A percentile compares a stretch with the other conserved stretches of the same genome.
Evolutionary conservation across 345 rosid species (phyloP).

Genomic region (Salix viminalis): DNA sequence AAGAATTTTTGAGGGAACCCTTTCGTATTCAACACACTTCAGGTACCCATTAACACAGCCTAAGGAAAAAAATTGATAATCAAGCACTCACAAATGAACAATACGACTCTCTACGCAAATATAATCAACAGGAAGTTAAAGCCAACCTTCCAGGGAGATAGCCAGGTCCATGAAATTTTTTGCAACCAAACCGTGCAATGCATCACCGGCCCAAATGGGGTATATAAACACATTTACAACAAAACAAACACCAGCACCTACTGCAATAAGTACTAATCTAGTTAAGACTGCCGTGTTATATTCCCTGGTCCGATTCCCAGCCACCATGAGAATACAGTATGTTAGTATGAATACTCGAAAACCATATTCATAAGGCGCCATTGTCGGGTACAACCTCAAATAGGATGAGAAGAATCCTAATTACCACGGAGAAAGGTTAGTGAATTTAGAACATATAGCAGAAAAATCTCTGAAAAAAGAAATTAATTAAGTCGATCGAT

Average conservation of each 20-base stretch:
- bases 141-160: constrained; percentile 66
- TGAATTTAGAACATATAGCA: background rate
- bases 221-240: constrained; percentile 51
- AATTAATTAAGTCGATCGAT: no score
- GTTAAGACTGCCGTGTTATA: constrained; percentile 2
- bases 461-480: background rate
- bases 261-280: constrained; percentile 51
- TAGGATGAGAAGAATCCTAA: constrained; percentile 62
- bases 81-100: background rate
- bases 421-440: background rate
- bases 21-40: constrained; percentile 68
- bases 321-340: constrained; percentile 71
- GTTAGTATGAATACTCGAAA: constrained; percentile 84
- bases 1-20: constrained; percentile 76
- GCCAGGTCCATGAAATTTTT: constrained; percentile 71
- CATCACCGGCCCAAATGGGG: constrained; percentile 88
- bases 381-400: constrained; percentile 55
- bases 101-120: background rate
- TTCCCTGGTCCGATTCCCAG: constrained; percentile 42
- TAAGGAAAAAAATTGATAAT: constrained; percentile 6
- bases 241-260: constrained; percentile 66
- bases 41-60: constrained; percentile 80
- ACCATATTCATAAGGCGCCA: constrained; percentile 76
- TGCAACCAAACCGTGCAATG: constrained; percentile 67
- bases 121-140: no score